Evolutionary conservation across 2,329 filamentous ascomycete genomes (phyloP), one percentile per base, ranked within the genome.

Genomic region (Fusarium graminum): DNA sequence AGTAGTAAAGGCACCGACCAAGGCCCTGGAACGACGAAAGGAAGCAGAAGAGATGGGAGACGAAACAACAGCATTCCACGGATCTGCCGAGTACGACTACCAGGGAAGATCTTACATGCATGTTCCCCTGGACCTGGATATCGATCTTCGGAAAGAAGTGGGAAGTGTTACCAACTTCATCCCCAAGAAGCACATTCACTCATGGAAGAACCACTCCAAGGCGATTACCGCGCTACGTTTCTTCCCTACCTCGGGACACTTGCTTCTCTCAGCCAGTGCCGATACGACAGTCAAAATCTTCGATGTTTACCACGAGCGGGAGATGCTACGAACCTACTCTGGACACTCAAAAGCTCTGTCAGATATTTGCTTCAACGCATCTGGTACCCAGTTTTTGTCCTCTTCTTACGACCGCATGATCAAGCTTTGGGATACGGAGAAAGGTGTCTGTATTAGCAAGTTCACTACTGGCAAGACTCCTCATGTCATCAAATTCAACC

Each of bases 391-490:
- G 53, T 99, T 99, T 82, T 80, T 99, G 26, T 94, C 94, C 4
- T 91, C 92, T 2, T 95, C 92, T 16, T 99, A 96, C 78, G 95
- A 99, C 77, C 91, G 94, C 52, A 91, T 92, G 81, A 97, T 98
- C 82, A 97, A 98, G 80, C 85, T 99, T 29, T 99, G 95, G 95
- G 95, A 99, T 74, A 97, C 94, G 1, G 95, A 99, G 79, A 97
- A 92, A 22, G 95, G 95, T 43, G 85, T 90, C 71, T 98, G 94
- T 75, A 81, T 97, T 68, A 90, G 88, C 73, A 92, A 93, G 58
- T 99, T 97, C 82, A 93, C 90, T 17, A 97, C 92, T 1, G 94
- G 94, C 74, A 97, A 96, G 82, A 98, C 93, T 14, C 94, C 95
- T 7, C 95, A 99, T 75, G 94, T 97, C 51, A 85, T 99, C 70